Conservation (phyloP, 2,329 filamentous ascomycete genomes). For the Zopfia rhizophila region DNA sequence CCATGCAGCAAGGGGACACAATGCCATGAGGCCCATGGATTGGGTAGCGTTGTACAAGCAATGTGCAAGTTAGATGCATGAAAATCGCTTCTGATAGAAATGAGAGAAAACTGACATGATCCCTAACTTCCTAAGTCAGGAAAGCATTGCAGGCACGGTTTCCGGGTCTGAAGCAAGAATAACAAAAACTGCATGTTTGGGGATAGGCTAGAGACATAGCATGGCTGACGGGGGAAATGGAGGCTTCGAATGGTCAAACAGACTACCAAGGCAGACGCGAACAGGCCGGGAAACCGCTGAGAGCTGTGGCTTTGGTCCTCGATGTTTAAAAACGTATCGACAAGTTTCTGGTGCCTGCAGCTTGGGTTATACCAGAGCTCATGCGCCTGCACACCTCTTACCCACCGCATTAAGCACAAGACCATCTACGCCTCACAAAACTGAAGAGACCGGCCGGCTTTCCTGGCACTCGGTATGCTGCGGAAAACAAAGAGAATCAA, state of each 20-base stretch:
- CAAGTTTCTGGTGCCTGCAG: constrained; percentile 9
- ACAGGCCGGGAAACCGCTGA: background rate
- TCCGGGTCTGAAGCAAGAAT: constrained; percentile 14
- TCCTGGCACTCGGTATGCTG: too few species aligned
- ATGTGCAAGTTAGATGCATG: too few species aligned
- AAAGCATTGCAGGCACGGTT: constrained; percentile 1
- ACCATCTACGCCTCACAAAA: too few species aligned
- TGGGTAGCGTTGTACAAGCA: too few species aligned
- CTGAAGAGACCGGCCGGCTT: too few species aligned
- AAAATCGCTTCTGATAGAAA: constrained; percentile 1
- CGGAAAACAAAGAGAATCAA: too few species aligned
- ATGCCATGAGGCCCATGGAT: too few species aligned
- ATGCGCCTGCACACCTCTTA: too few species aligned
- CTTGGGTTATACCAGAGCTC: constrained; percentile 1
- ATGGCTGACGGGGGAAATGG: constrained; percentile 13
- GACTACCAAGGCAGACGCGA: background rate
- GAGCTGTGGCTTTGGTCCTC: too few species aligned
- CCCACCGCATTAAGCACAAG: too few species aligned
- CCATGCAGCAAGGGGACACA: background rate
- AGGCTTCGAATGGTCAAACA: constrained; percentile 2
- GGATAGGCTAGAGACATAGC: background rate
- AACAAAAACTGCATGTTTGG: constrained; percentile 1
- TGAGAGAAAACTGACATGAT: constrained; percentile 12
- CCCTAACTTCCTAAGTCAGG: constrained; percentile 11
- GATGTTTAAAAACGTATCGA: constrained; percentile 2